A percentile compares a stretch with the other conserved stretches of the same genome.
These are phyloP conservation scores for Aureobasidium namibiae DNA, from an alignment of 2,329 filamentous ascomycete genomes.

Conservation along the genomic window DNA sequence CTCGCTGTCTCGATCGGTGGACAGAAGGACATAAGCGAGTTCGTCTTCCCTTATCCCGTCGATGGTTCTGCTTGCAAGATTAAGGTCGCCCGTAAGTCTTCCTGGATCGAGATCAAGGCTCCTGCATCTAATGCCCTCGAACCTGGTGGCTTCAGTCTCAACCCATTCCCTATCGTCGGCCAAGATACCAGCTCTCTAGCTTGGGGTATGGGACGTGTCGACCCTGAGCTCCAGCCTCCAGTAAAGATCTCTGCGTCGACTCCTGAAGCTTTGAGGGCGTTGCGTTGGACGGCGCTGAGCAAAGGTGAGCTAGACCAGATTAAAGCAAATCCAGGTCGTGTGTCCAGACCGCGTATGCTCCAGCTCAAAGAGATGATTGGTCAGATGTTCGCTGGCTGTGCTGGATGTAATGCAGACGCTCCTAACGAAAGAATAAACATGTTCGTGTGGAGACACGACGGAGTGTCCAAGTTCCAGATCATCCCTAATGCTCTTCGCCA, in stretches of 20 bases:
- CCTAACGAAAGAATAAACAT: neutral
- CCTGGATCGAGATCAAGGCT: slow-evolving; percentile 25
- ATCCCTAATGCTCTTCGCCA: slow-evolving; percentile 25
- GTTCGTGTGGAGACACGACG: neutral
- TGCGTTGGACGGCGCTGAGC: neutral
- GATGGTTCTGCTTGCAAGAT: slow-evolving; percentile 17
- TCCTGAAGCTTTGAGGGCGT: slow-evolving; percentile 4
- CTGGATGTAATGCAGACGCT: neutral
- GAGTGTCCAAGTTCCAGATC: slow-evolving; percentile 18
- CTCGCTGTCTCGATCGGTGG: neutral
- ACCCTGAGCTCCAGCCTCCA: neutral
- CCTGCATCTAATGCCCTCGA: slow-evolving; percentile 14
- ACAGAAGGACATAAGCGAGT: neutral
- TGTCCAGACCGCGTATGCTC: slow-evolving; percentile 16
- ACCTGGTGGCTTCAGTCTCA: slow-evolving; percentile 19
- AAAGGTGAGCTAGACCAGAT: neutral
- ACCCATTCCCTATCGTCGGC: slow-evolving; percentile 20
- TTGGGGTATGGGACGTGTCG: neutral
- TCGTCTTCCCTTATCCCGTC: slow-evolving; percentile 19
- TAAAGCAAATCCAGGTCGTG: slow-evolving; percentile 1
- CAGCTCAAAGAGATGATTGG: slow-evolving; percentile 11
- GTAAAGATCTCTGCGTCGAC: neutral
- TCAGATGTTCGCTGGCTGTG: neutral
- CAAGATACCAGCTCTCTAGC: neutral
- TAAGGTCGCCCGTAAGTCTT: slow-evolving; percentile 25